These are phyloP conservation scores for Cutaneotrichosporon arboriforme DNA, from an alignment of 1,284 basidiomycete genomes.

Conservation along the genomic window DNA sequence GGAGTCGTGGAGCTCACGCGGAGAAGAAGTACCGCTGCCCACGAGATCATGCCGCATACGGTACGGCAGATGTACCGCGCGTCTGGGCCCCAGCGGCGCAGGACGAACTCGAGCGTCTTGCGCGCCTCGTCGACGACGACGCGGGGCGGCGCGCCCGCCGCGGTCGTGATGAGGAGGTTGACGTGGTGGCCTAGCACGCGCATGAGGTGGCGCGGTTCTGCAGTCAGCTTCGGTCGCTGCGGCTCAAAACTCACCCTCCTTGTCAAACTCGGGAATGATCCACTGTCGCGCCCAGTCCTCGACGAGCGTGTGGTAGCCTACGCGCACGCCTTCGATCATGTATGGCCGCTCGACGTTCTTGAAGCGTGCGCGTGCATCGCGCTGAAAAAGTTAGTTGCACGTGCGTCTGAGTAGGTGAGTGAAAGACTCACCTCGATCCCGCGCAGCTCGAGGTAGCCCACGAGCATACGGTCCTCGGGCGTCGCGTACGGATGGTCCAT, in stretches of 20 bases:
- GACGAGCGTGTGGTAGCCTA: neutral
- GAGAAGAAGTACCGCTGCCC: conserved; percentile 2
- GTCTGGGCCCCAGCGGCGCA: neutral
- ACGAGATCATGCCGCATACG: conserved; percentile 4
- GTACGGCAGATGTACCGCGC: conserved; percentile 7
- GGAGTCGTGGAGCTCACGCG: neutral
- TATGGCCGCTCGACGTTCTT: neutral
- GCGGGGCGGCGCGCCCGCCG: neutral
- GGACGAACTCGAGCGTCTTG: neutral
- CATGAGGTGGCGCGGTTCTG: conserved; percentile 6
- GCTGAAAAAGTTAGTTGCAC: neutral
- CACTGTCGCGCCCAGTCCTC: conserved; percentile 1
- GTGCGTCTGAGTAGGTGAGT: too few species aligned
- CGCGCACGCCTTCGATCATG: conserved; percentile 3
- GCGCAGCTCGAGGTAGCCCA: conserved; percentile 2
- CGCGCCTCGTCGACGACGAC: neutral
- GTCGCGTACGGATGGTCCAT: conserved; percentile 1
- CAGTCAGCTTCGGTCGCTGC: neutral
- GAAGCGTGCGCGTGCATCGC: conserved; percentile 1
- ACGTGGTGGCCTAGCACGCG: conserved; percentile 3
- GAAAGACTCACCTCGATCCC: conserved; percentile 4
- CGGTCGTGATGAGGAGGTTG: conserved; percentile 5
- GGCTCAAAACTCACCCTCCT: neutral
- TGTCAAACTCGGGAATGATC: conserved; percentile 1
- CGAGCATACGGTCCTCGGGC: conserved; percentile 3